Evolutionary conservation across 2,329 filamentous ascomycete genomes (phyloP), one percentile per base, ranked within the genome.

Genomic region (Penicillium sp.): DNA sequence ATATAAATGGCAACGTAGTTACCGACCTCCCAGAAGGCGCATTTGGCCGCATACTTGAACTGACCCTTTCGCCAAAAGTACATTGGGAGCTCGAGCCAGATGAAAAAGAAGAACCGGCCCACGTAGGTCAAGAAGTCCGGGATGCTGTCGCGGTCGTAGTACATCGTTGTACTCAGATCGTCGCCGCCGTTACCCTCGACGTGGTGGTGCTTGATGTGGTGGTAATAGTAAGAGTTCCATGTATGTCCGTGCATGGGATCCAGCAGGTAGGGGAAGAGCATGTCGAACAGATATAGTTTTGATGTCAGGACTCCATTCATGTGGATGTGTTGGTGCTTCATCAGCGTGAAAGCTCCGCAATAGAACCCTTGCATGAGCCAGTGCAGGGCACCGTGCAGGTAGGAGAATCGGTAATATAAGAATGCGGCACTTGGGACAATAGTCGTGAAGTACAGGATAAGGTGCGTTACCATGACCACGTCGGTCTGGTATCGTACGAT

Each of bases 321-420:
- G 70, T 93, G 89, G 64, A 93, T 92, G 70, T 93, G 89, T 67
- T 93, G 89, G 66, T 93, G 89, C 81, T 89, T 89, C 83, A 93
- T 85, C 37, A 93, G 79, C 0, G 89, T 93, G 74, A 90, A 93
- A 2, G 86, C 79, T 8, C 89, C 89, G 50, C 86, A 83, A 67
- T 87, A 92, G 69, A 81, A 89, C 34, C 82, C 74, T 65, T 89
- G 85, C 78, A 90, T 85, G 10, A 82, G 66, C 51, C 81, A 78
- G 67, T 93, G 89, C 29, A 85, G 62, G 16, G 89, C 63, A 10
- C 82, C 89, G 71, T 92, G 89, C 37, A 82, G 62, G 75, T 83
- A 90, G 10, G 80, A 82, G 74, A 92, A 92, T 66, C 80, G 76
- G 63, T 81, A 78, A 72, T 84, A 89, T 13, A 93, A 78, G 53